These are phyloP conservation scores for Coemansia sp. DNA, from an alignment of 192 early-diverging fungal species.

Conservation along the genomic window DNA sequence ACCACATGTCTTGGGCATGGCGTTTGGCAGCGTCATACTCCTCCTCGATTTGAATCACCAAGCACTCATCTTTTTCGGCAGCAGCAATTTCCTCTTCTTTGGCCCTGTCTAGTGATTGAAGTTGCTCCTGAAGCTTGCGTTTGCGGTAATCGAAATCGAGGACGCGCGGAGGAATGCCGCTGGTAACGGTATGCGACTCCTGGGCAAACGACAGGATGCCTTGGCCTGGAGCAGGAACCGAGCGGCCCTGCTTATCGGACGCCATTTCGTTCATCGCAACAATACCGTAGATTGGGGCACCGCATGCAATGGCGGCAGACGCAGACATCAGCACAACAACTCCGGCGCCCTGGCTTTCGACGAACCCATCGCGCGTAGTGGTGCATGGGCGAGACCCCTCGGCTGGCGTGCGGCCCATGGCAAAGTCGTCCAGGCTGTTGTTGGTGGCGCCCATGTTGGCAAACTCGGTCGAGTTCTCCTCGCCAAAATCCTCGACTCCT, in stretches of 20 bases:
- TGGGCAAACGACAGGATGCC: constrained; percentile 87
- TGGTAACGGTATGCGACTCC: constrained; percentile 57
- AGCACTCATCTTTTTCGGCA: too few relatives aligned
- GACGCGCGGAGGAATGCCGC: constrained; percentile 8
- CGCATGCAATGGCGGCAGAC: constrained; percentile 80
- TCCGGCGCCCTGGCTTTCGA: constrained; percentile 89
- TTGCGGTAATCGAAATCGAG: constrained; percentile 7
- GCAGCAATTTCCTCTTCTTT: too few relatives aligned
- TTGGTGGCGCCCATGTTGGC: constrained; percentile 95
- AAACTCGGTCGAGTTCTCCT: constrained; percentile 86
- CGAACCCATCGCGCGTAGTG: constrained; percentile 84
- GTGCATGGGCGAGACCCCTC: constrained; percentile 92
- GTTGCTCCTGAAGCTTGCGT: constrained; percentile 1
- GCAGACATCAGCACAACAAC: constrained; percentile 87
- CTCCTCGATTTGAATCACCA: constrained; percentile 4
- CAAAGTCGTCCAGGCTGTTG: constrained; percentile 81
- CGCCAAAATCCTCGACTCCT: constrained; percentile 85
- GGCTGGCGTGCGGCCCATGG: constrained; percentile 76
- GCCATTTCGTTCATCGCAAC: constrained; percentile 84
- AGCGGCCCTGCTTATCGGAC: constrained; percentile 92
- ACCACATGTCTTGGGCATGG: constrained; percentile 62
- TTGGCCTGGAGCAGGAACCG: constrained; percentile 90
- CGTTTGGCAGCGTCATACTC: constrained; percentile 6
- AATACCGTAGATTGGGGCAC: constrained; percentile 87
- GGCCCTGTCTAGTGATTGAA: not conserved